phyloP scores from a whole-genome alignment of 2,329 filamentous ascomycete genomes.

The Claviceps sp. region DNA sequence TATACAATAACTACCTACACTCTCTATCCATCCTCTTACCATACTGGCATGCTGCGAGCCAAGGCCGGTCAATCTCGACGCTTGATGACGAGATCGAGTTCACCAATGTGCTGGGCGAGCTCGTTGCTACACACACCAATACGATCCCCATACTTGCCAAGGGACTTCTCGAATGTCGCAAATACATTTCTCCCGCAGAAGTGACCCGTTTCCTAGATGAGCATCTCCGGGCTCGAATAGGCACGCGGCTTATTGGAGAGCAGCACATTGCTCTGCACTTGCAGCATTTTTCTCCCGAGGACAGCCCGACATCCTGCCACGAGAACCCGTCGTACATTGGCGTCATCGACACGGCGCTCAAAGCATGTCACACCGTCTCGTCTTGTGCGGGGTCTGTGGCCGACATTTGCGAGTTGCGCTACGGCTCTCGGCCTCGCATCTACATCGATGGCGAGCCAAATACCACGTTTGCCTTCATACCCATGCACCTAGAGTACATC shows the following conservation, averaged over 20 bases:
- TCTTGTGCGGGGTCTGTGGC: slow-evolving; percentile 81
- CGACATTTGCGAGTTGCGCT: slow-evolving; percentile 93
- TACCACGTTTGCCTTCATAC: slow-evolving; percentile 85
- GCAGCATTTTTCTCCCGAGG: slow-evolving; percentile 50
- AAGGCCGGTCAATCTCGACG: slow-evolving; percentile 31
- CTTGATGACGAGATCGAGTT: slow-evolving; percentile 83
- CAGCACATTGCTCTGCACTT: slow-evolving; percentile 89
- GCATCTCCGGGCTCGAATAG: slow-evolving; percentile 85
- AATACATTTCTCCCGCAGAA: slow-evolving; percentile 70
- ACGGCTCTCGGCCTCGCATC: slow-evolving; percentile 72
- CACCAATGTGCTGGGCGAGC: slow-evolving; percentile 81
- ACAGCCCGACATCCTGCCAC: slow-evolving; percentile 35
- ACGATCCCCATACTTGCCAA: slow-evolving; percentile 87
- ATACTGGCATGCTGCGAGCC: slow-evolving; percentile 44
- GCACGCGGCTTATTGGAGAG: slow-evolving; percentile 85
- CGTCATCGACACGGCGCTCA: slow-evolving; percentile 83
- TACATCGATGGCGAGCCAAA: slow-evolving; percentile 73
- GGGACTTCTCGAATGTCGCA: slow-evolving; percentile 84
- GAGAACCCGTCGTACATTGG: slow-evolving; percentile 65
- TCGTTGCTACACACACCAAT: slow-evolving; percentile 89
- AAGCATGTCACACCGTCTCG: slow-evolving; percentile 68
- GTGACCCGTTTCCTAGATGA: slow-evolving; percentile 91
- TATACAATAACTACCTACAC: slow-evolving; percentile 93
- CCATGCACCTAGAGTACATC: slow-evolving; percentile 95
- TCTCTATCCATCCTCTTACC: slow-evolving; percentile 82